Percentiles rank a stretch among this genome's conserved stretches.
Evolutionary conservation across 805 yeast species (phyloP).

Genomic region (Isabelozyma rhagii): DNA sequence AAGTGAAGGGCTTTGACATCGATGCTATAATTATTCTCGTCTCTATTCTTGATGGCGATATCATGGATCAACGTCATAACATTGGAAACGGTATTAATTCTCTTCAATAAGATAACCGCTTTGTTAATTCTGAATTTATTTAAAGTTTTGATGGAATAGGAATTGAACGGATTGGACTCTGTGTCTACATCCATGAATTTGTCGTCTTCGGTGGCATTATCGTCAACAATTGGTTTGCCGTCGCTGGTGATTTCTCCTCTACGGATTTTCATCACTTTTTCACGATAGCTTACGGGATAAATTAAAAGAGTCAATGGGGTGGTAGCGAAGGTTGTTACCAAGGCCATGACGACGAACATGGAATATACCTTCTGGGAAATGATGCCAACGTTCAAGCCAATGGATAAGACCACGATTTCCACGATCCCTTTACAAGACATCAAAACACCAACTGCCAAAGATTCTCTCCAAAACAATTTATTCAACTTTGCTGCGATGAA

Average conservation of each 20-base stretch:
- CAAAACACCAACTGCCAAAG: conserved; percentile 70
- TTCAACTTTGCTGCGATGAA: conserved; percentile 56
- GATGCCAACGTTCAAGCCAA: conserved; percentile 71
- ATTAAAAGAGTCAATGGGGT: conserved; percentile 65
- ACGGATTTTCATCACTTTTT: conserved; percentile 37
- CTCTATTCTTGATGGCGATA: conserved; percentile 17
- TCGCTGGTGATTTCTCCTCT: conserved; percentile 23
- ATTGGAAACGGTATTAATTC: conserved; percentile 29
- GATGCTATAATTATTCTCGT: conserved; percentile 12
- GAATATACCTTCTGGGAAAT: conserved; percentile 64
- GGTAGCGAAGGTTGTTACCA: conserved; percentile 73
- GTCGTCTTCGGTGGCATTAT: conserved; percentile 2
- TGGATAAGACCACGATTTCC: conserved; percentile 73
- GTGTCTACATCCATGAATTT: neutral
- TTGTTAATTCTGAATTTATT: conserved; percentile 17
- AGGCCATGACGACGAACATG: conserved; percentile 82
- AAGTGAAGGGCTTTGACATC: conserved; percentile 52
- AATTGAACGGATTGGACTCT: neutral
- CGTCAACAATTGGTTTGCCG: conserved; percentile 14
- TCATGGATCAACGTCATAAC: conserved; percentile 30
- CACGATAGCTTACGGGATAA: conserved; percentile 63
- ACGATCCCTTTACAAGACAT: conserved; percentile 91
- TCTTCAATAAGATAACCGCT: conserved; percentile 24
- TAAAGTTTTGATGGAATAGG: conserved; percentile 11
- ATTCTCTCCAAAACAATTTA: conserved; percentile 70